Conservation (phyloP, 495 filamentous ascomycete genomes). For the Xylaria longipes region DNA sequence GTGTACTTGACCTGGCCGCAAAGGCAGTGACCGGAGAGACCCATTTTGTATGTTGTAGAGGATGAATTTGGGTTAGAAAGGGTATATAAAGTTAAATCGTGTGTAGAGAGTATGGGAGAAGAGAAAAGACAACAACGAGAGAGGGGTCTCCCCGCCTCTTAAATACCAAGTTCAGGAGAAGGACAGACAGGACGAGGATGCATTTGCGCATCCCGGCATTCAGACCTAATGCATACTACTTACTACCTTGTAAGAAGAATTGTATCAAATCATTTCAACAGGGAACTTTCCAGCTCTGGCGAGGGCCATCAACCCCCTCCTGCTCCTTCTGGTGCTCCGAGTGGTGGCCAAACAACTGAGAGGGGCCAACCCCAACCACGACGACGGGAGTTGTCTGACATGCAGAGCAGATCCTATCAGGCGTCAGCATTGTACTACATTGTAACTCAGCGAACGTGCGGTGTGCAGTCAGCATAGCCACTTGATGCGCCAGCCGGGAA, state of each 20-base stretch:
- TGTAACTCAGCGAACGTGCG: slow-evolving; percentile 19
- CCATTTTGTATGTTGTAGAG: slow-evolving; percentile 55
- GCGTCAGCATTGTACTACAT: slow-evolving; percentile 19
- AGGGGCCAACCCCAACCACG: not conserved
- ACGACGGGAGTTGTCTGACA: slow-evolving; percentile 21
- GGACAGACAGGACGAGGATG: slow-evolving; percentile 6
- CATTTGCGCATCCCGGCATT: slow-evolving; percentile 5
- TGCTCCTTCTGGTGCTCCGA: not conserved
- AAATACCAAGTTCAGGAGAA: slow-evolving; percentile 15
- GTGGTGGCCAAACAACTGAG: not conserved
- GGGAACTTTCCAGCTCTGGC: not conserved
- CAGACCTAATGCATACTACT: slow-evolving; percentile 26
- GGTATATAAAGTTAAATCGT: slow-evolving; percentile 10
- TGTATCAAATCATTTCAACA: slow-evolving; percentile 18
- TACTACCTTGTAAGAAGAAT: not conserved
- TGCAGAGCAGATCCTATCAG: slow-evolving; percentile 14
- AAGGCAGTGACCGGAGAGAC: slow-evolving; percentile 72
- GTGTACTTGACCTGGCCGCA: slow-evolving; percentile 72
- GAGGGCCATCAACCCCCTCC: not conserved
- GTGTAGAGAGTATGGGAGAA: slow-evolving; percentile 13
- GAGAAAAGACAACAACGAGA: not conserved
- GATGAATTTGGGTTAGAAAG: not conserved
- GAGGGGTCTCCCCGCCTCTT: slow-evolving; percentile 20
- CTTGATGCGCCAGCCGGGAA: slow-evolving; percentile 13
- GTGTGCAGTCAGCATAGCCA: slow-evolving; percentile 24